A percentile compares a stretch with the other conserved stretches of the same genome.
phyloP scores from a whole-genome alignment of 352 stramenopile genomes.

The Phytopythium aichiense region DNA sequence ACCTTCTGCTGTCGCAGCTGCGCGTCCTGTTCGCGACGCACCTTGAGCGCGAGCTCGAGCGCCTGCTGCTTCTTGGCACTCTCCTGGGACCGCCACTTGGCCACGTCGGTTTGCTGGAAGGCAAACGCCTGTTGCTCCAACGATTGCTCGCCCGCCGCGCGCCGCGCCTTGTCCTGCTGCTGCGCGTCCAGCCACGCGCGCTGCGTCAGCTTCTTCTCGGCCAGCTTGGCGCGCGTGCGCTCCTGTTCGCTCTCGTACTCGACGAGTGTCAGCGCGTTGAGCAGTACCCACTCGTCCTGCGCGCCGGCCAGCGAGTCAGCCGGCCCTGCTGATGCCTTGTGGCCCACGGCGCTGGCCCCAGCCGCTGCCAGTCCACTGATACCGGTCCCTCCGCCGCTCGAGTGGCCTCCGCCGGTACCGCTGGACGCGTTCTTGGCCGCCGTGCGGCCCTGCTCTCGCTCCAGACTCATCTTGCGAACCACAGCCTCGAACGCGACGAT shows the following conservation, averaged over 20 bases:
- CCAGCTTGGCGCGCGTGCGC: constrained; percentile 26
- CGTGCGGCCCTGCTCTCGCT: constrained; percentile 24
- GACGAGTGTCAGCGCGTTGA: constrained; percentile 69
- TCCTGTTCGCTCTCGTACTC: constrained; percentile 63
- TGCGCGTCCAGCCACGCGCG: constrained; percentile 62
- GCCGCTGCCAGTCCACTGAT: constrained; percentile 5
- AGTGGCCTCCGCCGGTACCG: background rate
- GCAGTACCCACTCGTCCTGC: constrained; percentile 70
- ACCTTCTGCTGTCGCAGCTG: constrained; percentile 55
- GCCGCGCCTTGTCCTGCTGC: constrained; percentile 37
- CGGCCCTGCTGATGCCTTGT: background rate
- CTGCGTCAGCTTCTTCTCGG: constrained; percentile 59
- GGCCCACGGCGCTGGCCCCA: constrained; percentile 7
- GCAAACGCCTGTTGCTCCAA: constrained; percentile 30
- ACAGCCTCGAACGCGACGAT: constrained; percentile 56
- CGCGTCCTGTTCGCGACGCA: constrained; percentile 55
- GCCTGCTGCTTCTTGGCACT: constrained; percentile 43
- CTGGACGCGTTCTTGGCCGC: background rate
- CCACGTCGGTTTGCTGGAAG: constrained; percentile 39
- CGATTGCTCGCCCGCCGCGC: constrained; percentile 26
- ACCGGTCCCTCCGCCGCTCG: constrained; percentile 1
- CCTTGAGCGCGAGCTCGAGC: constrained; percentile 42
- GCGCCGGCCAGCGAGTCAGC: constrained; percentile 26
- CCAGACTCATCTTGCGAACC: constrained; percentile 61
- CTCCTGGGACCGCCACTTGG: constrained; percentile 48